Percentiles rank a stretch among this genome's conserved stretches.
Evolutionary conservation across 2,329 filamentous ascomycete genomes (phyloP).

Genomic region (Boeremia exigua): DNA sequence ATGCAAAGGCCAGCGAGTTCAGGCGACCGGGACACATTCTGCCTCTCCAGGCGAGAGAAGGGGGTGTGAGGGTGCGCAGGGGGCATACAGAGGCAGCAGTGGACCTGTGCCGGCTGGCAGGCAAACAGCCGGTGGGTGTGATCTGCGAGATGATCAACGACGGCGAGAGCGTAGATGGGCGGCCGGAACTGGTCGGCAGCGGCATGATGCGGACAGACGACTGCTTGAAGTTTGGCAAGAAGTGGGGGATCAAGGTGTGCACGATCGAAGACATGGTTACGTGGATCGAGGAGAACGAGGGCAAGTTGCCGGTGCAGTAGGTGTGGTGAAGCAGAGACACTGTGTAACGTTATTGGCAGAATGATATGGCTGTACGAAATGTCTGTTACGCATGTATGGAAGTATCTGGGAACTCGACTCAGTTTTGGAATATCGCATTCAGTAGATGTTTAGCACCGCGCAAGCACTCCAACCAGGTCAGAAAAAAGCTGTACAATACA

Average conservation of each 20-base stretch:
- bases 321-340: background rate
- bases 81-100: slow-evolving; percentile 95
- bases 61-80: slow-evolving; percentile 77
- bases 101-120: slow-evolving; percentile 86
- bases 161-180: slow-evolving; percentile 73
- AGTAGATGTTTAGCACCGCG: background rate
- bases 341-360: background rate
- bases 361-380: background rate
- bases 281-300: slow-evolving; percentile 79
- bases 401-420: slow-evolving; percentile 1
- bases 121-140: slow-evolving; percentile 73
- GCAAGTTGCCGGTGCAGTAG: slow-evolving; percentile 43
- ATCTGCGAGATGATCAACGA: slow-evolving; percentile 94
- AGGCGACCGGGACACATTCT: slow-evolving; percentile 89
- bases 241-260: slow-evolving; percentile 89
- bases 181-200: slow-evolving; percentile 68
- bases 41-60: slow-evolving; percentile 77
- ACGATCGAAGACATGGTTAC: slow-evolving; percentile 90
- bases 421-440: background rate
- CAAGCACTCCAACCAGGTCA: background rate
- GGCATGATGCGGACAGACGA: slow-evolving; percentile 92
- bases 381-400: background rate
- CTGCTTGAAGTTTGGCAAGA: slow-evolving; percentile 85
- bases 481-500: background rate
- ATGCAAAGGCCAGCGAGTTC: slow-evolving; percentile 64